These are phyloP conservation scores for Dactylella cylindrospora DNA, from an alignment of 2,329 filamentous ascomycete genomes.

Conservation along the genomic window DNA sequence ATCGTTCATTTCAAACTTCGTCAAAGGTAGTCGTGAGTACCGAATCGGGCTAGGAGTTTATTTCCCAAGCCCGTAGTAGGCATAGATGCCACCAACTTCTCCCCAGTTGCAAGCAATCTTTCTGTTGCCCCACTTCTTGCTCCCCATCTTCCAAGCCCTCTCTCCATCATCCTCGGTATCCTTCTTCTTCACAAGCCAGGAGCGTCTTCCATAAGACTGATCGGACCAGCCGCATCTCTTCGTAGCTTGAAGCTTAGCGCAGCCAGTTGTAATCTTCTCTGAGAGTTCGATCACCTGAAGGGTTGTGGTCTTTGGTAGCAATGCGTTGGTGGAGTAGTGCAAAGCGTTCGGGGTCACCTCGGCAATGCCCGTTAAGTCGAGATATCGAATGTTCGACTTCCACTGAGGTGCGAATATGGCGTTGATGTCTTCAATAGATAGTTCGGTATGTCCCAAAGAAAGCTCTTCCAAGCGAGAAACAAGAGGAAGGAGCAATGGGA, in stretches of 20 bases:
- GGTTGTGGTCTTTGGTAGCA: constrained; percentile 58
- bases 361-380: constrained; percentile 73
- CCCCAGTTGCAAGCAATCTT: constrained; percentile 62
- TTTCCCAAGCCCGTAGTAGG: constrained; percentile 60
- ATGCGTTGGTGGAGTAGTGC: constrained; percentile 59
- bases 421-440: constrained; percentile 67
- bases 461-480: constrained; percentile 75
- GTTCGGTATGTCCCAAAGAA: constrained; percentile 66
- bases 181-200: constrained; percentile 67
- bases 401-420: constrained; percentile 60
- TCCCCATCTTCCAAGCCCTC: constrained; percentile 79
- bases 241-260: constrained; percentile 54
- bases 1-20: neutral
- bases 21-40: neutral
- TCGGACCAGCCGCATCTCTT: constrained; percentile 49
- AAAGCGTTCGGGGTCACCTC: constrained; percentile 61
- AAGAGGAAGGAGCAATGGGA: constrained; percentile 65
- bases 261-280: constrained; percentile 65
- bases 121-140: constrained; percentile 79
- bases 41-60: constrained; percentile 16
- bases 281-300: constrained; percentile 75
- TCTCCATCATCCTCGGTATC: constrained; percentile 59
- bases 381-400: constrained; percentile 63
- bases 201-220: constrained; percentile 62
- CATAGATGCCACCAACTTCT: constrained; percentile 62